Base-by-base conservation (phyloP, 768 basidiomycete species). In the Glaciozyma martinii region DNA sequence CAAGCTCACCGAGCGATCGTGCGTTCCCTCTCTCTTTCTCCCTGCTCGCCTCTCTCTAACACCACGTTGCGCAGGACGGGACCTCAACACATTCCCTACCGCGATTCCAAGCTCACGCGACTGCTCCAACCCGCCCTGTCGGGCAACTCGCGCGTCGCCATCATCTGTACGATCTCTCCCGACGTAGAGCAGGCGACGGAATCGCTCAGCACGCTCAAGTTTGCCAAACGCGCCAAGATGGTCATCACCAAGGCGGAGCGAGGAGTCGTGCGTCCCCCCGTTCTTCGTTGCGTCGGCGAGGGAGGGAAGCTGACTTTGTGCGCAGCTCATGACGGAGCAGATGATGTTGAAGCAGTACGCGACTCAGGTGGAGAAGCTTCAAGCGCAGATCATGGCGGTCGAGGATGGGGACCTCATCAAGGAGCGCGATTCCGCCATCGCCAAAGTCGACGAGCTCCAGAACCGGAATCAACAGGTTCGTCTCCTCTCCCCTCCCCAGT, bases 91-190 rank as follows among this genome's bases (percentile, higher is more conserved):
- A 86, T 98, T 19, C 93, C 93, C 3, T 98, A 87, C 78, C 85
- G 94, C 25, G 95, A 97, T 75, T 91, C 89, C 50, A 98, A 98
- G 76, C 82, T 98, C 15, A 74, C 71, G 18, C 70, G 73, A 1
- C 84, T 98, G 76, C 82, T 98, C 9, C 93, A 97, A 76, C 92
- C 94, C 1, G 97, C 92, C 0, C 80, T 99, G 1, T 88, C 91
- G 0, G 94, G 94, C 1, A 90, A 98, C 75, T 93, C 94, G 27
- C 85, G 91, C 12, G 93, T 99, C 60, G 91, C 89, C 49, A 93
- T 99, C 21, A 87, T 98, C 59, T 95, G 93, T 76, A 98, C 94
- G 0, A 83, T 98, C 74, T 94, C 93, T 72, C 91, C 94, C 0
- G 89, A 92, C 57, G 75, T 80, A 3, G 77, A 79, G 55, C 91